These are phyloP conservation scores for Eutrema japonicum DNA, from an alignment of 345 rosid genomes.

Conservation along the genomic window DNA sequence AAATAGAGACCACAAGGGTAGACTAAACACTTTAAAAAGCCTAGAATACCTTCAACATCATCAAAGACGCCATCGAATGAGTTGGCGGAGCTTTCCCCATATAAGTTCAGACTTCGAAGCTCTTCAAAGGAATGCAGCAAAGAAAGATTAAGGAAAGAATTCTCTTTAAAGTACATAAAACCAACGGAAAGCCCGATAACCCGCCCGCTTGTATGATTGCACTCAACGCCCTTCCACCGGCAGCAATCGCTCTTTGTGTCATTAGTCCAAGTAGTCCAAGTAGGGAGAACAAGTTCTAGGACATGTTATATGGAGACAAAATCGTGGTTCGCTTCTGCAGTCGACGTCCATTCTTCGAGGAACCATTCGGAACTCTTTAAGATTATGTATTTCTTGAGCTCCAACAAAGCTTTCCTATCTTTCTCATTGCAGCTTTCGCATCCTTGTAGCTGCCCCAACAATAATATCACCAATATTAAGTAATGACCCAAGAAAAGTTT, in stretches of 20 bases:
- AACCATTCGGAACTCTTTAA: background rate
- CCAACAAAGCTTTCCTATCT: slow-evolving; percentile 12
- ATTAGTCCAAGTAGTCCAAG: slow-evolving; percentile 10
- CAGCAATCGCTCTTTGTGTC: slow-evolving; percentile 21
- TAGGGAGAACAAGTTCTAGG: background rate
- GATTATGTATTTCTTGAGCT: background rate
- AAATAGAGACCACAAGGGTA: no score
- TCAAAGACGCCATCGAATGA: no score
- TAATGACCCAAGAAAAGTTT: background rate
- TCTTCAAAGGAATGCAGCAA: no score
- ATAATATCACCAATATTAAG: slow-evolving; percentile 7
- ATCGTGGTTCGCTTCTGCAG: no score
- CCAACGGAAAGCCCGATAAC: background rate
- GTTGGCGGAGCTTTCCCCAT: no score
- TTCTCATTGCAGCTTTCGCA: slow-evolving; percentile 7
- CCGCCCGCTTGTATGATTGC: background rate
- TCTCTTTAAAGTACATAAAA: no score
- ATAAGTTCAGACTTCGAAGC: no score
- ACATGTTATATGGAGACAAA: background rate
- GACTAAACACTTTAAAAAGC: no score
- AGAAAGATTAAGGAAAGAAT: no score
- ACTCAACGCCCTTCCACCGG: slow-evolving; percentile 6
- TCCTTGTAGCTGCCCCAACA: slow-evolving; percentile 17
- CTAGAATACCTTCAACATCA: no score
- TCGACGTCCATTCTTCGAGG: no score